Percentiles rank a stretch among this genome's conserved stretches.
Evolutionary conservation across 1,284 basidiomycete species (phyloP).

Genomic region (Dichomitus squalens): DNA sequence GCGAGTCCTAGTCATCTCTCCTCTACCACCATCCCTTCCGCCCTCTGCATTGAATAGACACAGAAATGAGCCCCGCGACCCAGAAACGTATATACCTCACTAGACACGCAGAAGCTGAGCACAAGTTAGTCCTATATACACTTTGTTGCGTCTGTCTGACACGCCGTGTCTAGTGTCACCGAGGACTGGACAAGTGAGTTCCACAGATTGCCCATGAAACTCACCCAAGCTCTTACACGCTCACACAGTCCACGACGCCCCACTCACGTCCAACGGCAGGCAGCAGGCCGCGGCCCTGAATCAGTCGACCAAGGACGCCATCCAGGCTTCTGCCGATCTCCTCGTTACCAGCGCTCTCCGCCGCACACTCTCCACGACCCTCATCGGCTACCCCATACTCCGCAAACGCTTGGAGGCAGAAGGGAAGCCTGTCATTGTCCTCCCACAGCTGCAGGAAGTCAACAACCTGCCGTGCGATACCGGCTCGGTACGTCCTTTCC

Average conservation of each 20-base stretch:
- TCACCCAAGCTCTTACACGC: not conserved
- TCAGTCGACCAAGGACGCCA: slow-evolving; percentile 34
- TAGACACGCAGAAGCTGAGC: slow-evolving; percentile 36
- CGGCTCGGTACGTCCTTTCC: slow-evolving; percentile 30
- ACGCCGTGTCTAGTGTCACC: slow-evolving; percentile 23
- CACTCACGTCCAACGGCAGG: slow-evolving; percentile 30
- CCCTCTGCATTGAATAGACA: too few relatives aligned
- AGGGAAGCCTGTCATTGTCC: slow-evolving; percentile 32
- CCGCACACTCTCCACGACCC: slow-evolving; percentile 36
- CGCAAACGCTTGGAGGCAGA: slow-evolving; percentile 32
- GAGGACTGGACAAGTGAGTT: slow-evolving; percentile 32
- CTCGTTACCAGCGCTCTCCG: slow-evolving; percentile 35
- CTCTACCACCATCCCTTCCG: slow-evolving; percentile 2
- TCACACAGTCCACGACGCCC: slow-evolving; percentile 31
- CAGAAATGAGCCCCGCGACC: too few relatives aligned
- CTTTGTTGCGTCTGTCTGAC: not conserved
- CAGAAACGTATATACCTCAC: slow-evolving; percentile 35
- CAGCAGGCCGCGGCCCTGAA: slow-evolving; percentile 35
- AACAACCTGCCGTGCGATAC: slow-evolving; percentile 35
- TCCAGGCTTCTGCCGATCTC: slow-evolving; percentile 36
- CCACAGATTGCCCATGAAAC: not conserved
- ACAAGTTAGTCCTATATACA: slow-evolving; percentile 28
- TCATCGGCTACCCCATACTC: slow-evolving; percentile 33
- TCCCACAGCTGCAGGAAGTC: slow-evolving; percentile 36
- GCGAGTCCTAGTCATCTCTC: too few relatives aligned